Evolutionary conservation across 1,284 basidiomycete species (phyloP).

Genomic region (Cryptococcus sp.): DNA sequence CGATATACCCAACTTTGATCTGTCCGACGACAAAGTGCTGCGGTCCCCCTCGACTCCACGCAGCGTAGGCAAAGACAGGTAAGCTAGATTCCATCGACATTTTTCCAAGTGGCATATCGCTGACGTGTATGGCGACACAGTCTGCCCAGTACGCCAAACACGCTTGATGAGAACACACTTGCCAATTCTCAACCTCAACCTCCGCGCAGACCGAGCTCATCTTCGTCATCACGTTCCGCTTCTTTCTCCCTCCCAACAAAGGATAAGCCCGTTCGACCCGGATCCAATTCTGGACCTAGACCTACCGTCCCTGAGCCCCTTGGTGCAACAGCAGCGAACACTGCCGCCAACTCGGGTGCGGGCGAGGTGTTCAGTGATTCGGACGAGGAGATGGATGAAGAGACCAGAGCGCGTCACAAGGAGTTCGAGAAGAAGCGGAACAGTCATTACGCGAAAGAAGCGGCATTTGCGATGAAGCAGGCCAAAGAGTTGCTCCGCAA

Average conservation of each 20-base stretch:
- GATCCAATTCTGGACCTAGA: conserved; percentile 55
- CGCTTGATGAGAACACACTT: conserved; percentile 19
- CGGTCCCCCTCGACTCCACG: conserved; percentile 21
- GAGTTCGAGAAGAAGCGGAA: conserved; percentile 79
- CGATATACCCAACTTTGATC: conserved; percentile 59
- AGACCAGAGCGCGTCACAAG: conserved; percentile 80
- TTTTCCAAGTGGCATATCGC: neutral
- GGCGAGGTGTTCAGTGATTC: conserved; percentile 58
- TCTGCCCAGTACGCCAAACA: conserved; percentile 17
- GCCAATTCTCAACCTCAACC: conserved; percentile 56
- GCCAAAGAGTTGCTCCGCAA: conserved; percentile 43
- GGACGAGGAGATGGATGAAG: conserved; percentile 81
- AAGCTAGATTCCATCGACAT: conserved; percentile 24
- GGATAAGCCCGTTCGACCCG: conserved; percentile 41
- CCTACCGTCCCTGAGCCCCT: conserved; percentile 55
- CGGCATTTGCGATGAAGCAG: conserved; percentile 77
- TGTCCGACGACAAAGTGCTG: conserved; percentile 20
- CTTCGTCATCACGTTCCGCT: conserved; percentile 70
- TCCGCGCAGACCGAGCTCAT: conserved; percentile 72
- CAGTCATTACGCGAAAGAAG: conserved; percentile 86
- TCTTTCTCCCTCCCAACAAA: conserved; percentile 63
- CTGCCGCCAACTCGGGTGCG: conserved; percentile 47
- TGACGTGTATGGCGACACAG: conserved; percentile 8
- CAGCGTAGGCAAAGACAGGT: conserved; percentile 22
- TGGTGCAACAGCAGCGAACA: conserved; percentile 43